Percentiles rank a stretch among this genome's conserved stretches.
phyloP scores from a whole-genome alignment of 2,329 filamentous ascomycete species.

The Phialophora macrospora region DNA sequence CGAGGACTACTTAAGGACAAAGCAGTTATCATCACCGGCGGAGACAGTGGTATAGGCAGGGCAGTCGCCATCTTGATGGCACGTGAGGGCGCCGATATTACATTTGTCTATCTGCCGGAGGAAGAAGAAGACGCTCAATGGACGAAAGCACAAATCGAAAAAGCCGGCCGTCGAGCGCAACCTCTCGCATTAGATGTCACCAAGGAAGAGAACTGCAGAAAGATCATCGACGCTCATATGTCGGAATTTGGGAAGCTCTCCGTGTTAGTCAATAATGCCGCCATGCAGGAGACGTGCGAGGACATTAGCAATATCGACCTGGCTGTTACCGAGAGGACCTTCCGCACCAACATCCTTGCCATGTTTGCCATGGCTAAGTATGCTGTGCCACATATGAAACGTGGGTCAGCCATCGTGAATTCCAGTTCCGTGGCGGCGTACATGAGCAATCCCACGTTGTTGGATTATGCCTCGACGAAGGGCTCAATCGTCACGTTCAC shows the following conservation, averaged over 20 bases:
- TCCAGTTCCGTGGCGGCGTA: constrained; percentile 61
- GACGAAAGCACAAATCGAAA: constrained; percentile 59
- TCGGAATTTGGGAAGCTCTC: constrained; percentile 53
- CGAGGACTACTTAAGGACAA: constrained; percentile 57
- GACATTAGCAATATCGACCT: constrained; percentile 60
- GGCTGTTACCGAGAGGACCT: constrained; percentile 60
- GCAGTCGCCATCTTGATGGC: constrained; percentile 62
- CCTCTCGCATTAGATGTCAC: constrained; percentile 57
- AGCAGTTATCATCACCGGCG: constrained; percentile 61
- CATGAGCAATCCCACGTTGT: constrained; percentile 56
- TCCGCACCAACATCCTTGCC: constrained; percentile 62
- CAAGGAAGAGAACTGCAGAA: constrained; percentile 56
- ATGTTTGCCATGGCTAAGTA: constrained; percentile 67
- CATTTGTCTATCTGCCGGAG: constrained; percentile 61
- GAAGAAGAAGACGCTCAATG: constrained; percentile 62
- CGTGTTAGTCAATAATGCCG: constrained; percentile 60
- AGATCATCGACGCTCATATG: constrained; percentile 60
- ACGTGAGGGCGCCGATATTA: constrained; percentile 62
- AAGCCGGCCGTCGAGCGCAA: constrained; percentile 55
- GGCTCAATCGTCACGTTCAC: constrained; percentile 64
- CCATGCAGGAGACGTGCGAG: constrained; percentile 57
- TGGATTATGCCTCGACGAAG: constrained; percentile 64
- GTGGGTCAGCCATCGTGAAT: constrained; percentile 58
- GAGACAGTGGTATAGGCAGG: constrained; percentile 63
- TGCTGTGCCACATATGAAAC: constrained; percentile 60